A percentile compares a stretch with the other conserved stretches of the same genome.
phyloP scores from a whole-genome alignment of 1,284 basidiomycete genomes.

The Exobasidium cylindrosporum region DNA sequence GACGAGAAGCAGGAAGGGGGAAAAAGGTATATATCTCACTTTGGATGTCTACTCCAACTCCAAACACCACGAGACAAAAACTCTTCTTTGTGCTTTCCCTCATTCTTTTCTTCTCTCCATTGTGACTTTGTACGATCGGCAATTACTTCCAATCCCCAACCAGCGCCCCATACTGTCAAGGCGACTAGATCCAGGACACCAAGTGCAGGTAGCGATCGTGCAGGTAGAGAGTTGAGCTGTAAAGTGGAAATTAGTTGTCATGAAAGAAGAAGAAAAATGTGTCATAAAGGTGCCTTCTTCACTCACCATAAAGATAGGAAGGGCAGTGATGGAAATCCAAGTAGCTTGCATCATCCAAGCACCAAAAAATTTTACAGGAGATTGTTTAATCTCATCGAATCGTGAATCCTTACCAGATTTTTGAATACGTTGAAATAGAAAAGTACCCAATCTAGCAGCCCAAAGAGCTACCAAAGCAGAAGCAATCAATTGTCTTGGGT shows the following conservation, averaged over 20 bases:
- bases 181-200: conserved; percentile 64
- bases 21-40: conserved; percentile 59
- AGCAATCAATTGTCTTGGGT: conserved; percentile 64
- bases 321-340: conserved; percentile 69
- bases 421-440: conserved; percentile 63
- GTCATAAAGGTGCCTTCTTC: not conserved
- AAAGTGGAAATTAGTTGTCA: no score
- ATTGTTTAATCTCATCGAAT: conserved; percentile 68
- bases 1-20: not conserved
- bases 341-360: conserved; percentile 74
- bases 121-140: conserved; percentile 67
- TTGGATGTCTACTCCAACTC: conserved; percentile 71
- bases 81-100: conserved; percentile 69
- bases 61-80: conserved; percentile 73
- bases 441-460: conserved; percentile 66
- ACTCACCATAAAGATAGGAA: conserved; percentile 55
- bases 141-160: conserved; percentile 38
- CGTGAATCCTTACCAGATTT: conserved; percentile 65
- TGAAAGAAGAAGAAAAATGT: not conserved
- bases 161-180: conserved; percentile 62
- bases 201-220: conserved; percentile 63
- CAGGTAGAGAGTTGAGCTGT: conserved; percentile 64
- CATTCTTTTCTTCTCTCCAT: conserved; percentile 66
- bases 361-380: conserved; percentile 64
- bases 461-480: conserved; percentile 64